phyloP scores from a whole-genome alignment of 2,329 filamentous ascomycete species.

The Tothia fuscella region DNA sequence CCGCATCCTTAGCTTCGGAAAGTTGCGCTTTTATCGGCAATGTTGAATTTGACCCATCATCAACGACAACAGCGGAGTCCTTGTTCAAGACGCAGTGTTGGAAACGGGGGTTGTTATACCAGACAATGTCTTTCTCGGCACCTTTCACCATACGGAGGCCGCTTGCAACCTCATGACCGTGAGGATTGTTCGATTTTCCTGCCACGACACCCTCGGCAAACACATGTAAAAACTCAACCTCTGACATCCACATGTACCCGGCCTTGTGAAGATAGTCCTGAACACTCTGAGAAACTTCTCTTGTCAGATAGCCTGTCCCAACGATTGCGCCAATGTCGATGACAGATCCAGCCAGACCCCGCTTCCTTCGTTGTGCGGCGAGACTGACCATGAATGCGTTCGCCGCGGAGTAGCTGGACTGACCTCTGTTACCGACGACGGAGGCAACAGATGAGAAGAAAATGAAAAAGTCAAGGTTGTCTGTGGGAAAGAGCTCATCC shows the following conservation, averaged over 20 bases:
- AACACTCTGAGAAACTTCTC: not conserved
- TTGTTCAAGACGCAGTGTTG: too few relatives aligned
- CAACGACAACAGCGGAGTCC: too few relatives aligned
- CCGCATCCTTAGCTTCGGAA: too few relatives aligned
- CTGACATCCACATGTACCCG: too few relatives aligned
- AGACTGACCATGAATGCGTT: slow-evolving; percentile 30
- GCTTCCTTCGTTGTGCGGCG: slow-evolving; percentile 23
- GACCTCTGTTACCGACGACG: slow-evolving; percentile 14
- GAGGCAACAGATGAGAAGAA: slow-evolving; percentile 15
- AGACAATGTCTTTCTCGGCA: too few relatives aligned
- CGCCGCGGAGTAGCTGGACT: slow-evolving; percentile 16
- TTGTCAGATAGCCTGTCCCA: slow-evolving; percentile 31
- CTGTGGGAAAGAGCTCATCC: slow-evolving; percentile 12
- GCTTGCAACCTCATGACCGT: not conserved
- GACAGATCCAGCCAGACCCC: slow-evolving; percentile 28
- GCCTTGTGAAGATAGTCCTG: not conserved
- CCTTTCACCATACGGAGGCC: too few relatives aligned
- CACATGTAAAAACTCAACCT: too few relatives aligned
- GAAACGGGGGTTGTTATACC: too few relatives aligned
- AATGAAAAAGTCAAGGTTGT: slow-evolving; percentile 18
- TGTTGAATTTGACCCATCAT: too few relatives aligned
- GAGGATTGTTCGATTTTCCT: not conserved
- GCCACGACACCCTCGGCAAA: not conserved
- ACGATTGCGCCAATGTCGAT: slow-evolving; percentile 29
- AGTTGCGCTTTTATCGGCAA: too few relatives aligned